A percentile compares a stretch with the other conserved stretches of the same genome.
Conservation (phyloP, 805 yeast genomes). For the Phaffomyces opuntiae region DNA sequence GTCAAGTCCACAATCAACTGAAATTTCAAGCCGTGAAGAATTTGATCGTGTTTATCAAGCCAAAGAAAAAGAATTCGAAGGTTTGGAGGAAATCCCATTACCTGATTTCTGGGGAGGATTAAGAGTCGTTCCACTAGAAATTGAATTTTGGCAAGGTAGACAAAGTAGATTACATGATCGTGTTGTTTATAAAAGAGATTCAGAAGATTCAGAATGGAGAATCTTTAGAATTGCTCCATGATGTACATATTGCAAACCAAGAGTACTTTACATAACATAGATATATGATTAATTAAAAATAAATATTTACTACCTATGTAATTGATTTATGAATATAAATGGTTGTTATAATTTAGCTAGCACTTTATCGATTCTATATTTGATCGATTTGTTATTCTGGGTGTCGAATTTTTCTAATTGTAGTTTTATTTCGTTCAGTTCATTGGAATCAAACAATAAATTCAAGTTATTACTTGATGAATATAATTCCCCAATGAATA, state of each 20-base stretch:
- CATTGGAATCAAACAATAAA: conserved; percentile 10
- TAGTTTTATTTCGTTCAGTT: conserved; percentile 9
- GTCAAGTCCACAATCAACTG: conserved; percentile 84
- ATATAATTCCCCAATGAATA: conserved; percentile 14
- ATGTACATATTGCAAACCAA: not conserved
- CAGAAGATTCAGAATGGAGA: conserved; percentile 49
- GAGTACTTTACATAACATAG: too few species aligned
- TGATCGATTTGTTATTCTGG: conserved; percentile 8
- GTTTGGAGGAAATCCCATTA: conserved; percentile 64
- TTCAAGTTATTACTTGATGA: not conserved
- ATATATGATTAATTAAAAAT: too few species aligned
- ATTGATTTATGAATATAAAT: not conserved
- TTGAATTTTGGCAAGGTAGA: conserved; percentile 98
- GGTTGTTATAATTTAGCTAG: conserved; percentile 2
- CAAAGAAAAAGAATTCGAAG: conserved; percentile 52
- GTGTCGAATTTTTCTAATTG: conserved; percentile 14
- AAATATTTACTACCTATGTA: not conserved
- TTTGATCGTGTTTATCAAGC: conserved; percentile 46
- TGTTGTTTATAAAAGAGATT: conserved; percentile 57
- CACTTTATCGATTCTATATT: conserved; percentile 11
- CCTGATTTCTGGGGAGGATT: conserved; percentile 97
- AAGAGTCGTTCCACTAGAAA: conserved; percentile 77
- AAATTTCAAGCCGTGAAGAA: conserved; percentile 50
- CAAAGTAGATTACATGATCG: conserved; percentile 86
- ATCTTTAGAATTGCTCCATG: conserved; percentile 68